Percentiles rank a stretch among this genome's conserved stretches.
These are phyloP conservation scores for Spongispora temasekensis DNA, from an alignment of 1,284 basidiomycete species.

Conservation along the genomic window DNA sequence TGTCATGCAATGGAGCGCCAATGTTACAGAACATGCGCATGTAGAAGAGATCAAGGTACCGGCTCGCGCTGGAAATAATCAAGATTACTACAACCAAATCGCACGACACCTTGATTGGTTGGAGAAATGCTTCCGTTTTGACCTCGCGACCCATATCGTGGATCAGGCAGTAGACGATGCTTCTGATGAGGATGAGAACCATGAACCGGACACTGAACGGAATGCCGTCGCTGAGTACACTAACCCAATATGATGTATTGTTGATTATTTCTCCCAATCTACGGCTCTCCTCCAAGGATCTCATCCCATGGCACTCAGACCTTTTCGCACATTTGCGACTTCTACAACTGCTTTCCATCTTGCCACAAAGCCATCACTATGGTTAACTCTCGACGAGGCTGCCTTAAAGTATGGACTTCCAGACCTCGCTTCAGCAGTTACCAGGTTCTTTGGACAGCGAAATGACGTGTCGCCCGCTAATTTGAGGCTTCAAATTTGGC, in stretches of 20 bases:
- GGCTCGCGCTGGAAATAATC: slow-evolving; percentile 4
- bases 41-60: slow-evolving; percentile 5
- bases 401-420: slow-evolving; percentile 1
- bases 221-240: not conserved
- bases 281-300: not conserved
- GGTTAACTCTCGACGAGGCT: not conserved
- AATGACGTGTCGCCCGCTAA: not conserved
- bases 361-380: not conserved
- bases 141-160: not conserved
- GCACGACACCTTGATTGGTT: not conserved
- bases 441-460: not conserved
- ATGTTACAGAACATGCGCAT: slow-evolving; percentile 7
- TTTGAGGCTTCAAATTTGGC: slow-evolving; percentile 6
- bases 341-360: slow-evolving; percentile 7
- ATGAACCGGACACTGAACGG: slow-evolving; percentile 1
- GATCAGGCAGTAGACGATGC: not conserved
- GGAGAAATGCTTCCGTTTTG: slow-evolving; percentile 6
- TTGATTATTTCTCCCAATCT: slow-evolving; percentile 3
- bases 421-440: slow-evolving; percentile 1
- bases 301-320: not conserved
- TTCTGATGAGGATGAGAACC: not conserved
- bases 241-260: not conserved
- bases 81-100: not conserved
- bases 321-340: slow-evolving; percentile 3
- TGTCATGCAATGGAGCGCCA: slow-evolving; percentile 5